Conservation (phyloP, 495 filamentous ascomycete genomes). For the Parmelia sp. region DNA sequence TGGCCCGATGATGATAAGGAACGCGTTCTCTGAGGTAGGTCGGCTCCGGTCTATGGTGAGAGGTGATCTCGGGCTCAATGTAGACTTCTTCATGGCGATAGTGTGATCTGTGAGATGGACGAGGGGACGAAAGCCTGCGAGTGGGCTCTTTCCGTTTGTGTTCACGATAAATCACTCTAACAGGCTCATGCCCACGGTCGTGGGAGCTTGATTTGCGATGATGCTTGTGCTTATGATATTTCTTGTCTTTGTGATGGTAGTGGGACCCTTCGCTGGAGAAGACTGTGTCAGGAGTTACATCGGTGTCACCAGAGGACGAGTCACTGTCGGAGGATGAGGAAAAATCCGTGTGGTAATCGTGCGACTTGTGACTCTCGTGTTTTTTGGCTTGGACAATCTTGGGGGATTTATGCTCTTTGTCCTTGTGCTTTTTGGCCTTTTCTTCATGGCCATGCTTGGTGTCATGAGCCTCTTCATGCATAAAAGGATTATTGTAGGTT, state of each 20-base stretch:
- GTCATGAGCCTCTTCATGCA: not conserved
- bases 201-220: constrained; percentile 5
- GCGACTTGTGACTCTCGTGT: constrained; percentile 5
- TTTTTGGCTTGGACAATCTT: constrained; percentile 1
- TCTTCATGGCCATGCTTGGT: not conserved
- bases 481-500: not conserved
- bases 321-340: constrained; percentile 8
- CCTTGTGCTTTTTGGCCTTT: not conserved
- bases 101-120: not conserved
- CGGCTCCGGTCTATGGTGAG: not conserved
- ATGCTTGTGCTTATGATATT: not conserved
- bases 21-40: not conserved
- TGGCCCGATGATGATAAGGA: not conserved
- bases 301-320: not conserved
- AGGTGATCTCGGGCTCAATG: not conserved
- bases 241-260: constrained; percentile 8
- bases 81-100: constrained; percentile 2
- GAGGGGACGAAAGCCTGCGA: not conserved
- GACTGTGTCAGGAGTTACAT: not conserved
- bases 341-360: constrained; percentile 7
- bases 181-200: not conserved
- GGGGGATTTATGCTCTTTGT: not conserved
- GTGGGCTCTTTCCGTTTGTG: constrained; percentile 10
- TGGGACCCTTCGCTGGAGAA: constrained; percentile 9
- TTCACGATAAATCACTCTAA: constrained; percentile 3